A percentile compares a stretch with the other conserved stretches of the same genome.
phyloP scores from a whole-genome alignment of 495 filamentous ascomycete genomes.

The Penicillium mononematosum region DNA sequence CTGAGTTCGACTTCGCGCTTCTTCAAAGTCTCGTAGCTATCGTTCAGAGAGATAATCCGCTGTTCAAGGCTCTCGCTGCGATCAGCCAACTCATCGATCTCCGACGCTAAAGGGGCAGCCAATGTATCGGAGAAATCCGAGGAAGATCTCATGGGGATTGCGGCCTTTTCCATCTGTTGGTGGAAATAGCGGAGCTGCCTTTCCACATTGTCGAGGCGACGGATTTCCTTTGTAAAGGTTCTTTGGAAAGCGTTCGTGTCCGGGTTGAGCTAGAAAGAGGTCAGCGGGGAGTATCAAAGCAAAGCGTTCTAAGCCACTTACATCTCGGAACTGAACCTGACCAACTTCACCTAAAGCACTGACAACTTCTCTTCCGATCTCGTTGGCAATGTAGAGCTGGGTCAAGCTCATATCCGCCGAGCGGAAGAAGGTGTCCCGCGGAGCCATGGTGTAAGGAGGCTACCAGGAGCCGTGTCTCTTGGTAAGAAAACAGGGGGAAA shows the following conservation, averaged over 20 bases:
- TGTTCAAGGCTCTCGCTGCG: slow-evolving; percentile 89
- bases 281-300: slow-evolving; percentile 1
- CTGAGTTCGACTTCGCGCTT: slow-evolving; percentile 94
- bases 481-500: slow-evolving; percentile 20
- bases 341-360: slow-evolving; percentile 95
- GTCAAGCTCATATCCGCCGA: slow-evolving; percentile 99
- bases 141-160: slow-evolving; percentile 76
- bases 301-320: slow-evolving; percentile 47
- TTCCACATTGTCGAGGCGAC: slow-evolving; percentile 95
- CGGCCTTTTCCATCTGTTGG: slow-evolving; percentile 88
- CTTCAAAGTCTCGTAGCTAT: slow-evolving; percentile 97
- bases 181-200: slow-evolving; percentile 95
- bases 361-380: slow-evolving; percentile 96
- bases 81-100: slow-evolving; percentile 94
- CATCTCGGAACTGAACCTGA: slow-evolving; percentile 94
- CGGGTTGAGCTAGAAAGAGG: slow-evolving; percentile 70
- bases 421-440: slow-evolving; percentile 93
- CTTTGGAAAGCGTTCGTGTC: slow-evolving; percentile 92
- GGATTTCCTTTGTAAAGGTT: slow-evolving; percentile 96
- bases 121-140: slow-evolving; percentile 83
- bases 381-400: slow-evolving; percentile 97
- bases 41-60: slow-evolving; percentile 85
- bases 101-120: slow-evolving; percentile 80
- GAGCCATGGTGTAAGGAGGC: slow-evolving; percentile 46
- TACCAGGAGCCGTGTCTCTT: slow-evolving; percentile 30